Evolutionary conservation across 352 stramenopile species (phyloP).

Genomic region (Thalassiosira pacifica): DNA sequence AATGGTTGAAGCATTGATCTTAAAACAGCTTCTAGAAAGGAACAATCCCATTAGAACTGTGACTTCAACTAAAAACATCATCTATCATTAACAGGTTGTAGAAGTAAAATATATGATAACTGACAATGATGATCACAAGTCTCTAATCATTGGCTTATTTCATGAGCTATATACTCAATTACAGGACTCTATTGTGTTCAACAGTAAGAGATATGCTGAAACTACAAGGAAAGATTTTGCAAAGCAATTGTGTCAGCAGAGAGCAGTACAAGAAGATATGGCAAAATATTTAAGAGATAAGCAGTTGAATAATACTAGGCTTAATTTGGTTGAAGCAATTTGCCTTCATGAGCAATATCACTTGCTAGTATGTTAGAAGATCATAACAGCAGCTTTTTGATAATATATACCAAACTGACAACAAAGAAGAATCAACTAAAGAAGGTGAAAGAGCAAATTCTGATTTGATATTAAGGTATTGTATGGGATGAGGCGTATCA

Average conservation of each 20-base stretch:
- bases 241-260: background rate
- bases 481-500: constrained; percentile 8
- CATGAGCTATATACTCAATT: background rate
- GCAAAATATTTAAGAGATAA: background rate
- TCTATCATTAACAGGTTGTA: background rate
- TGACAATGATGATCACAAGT: background rate
- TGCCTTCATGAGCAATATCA: background rate
- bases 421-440: background rate
- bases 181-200: background rate
- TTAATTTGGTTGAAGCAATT: background rate
- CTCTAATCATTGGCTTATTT: background rate
- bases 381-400: background rate
- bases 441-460: background rate
- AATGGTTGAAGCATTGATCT: background rate
- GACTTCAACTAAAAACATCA: background rate
- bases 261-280: background rate
- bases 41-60: background rate
- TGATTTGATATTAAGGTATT: background rate
- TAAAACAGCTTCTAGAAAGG: background rate
- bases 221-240: background rate
- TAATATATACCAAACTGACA: background rate
- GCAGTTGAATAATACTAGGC: background rate
- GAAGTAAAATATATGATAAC: background rate
- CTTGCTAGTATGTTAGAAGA: too few relatives aligned
- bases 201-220: background rate